Conservation (phyloP, 2,329 filamentous ascomycete genomes). For the Alternaria longipes region DNA sequence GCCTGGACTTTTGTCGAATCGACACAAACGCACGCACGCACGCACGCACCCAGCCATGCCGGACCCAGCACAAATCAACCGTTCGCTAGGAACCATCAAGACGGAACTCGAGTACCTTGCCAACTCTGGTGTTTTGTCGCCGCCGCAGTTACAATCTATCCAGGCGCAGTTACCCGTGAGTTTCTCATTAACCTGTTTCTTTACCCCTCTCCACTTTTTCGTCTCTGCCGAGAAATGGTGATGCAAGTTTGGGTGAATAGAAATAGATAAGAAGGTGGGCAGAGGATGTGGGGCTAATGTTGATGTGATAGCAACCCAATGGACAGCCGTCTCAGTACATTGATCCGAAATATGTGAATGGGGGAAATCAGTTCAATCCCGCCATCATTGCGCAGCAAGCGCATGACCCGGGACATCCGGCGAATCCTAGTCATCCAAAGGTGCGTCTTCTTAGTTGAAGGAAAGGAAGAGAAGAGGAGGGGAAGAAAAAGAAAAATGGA, state of each 20-base stretch:
- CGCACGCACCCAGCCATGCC: constrained; percentile 7
- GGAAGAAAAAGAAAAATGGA: too few relatives aligned
- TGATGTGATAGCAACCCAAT: constrained; percentile 12
- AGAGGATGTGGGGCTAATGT: too few relatives aligned
- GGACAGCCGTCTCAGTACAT: constrained; percentile 30
- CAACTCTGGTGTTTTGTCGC: constrained; percentile 22
- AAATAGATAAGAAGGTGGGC: too few relatives aligned
- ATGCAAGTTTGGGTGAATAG: too few relatives aligned
- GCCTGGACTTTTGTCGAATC: too few relatives aligned
- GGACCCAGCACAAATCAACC: constrained; percentile 28
- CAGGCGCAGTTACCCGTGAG: constrained; percentile 25
- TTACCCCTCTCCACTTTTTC: too few relatives aligned
- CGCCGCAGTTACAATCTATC: constrained; percentile 29
- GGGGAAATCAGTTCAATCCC: constrained; percentile 29
- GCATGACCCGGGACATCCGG: constrained; percentile 31
- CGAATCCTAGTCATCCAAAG: constrained; percentile 25
- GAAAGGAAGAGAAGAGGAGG: too few relatives aligned
- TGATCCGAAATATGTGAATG: constrained; percentile 24
- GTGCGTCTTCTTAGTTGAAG: too few relatives aligned
- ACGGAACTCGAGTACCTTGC: constrained; percentile 32
- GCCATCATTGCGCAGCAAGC: constrained; percentile 30
- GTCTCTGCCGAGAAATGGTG: too few relatives aligned
- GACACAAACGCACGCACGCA: too few relatives aligned
- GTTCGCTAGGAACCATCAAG: constrained; percentile 24
- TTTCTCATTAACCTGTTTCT: too few relatives aligned